Conservation (phyloP, 768 basidiomycete genomes). For the Mycena filopes region DNA sequence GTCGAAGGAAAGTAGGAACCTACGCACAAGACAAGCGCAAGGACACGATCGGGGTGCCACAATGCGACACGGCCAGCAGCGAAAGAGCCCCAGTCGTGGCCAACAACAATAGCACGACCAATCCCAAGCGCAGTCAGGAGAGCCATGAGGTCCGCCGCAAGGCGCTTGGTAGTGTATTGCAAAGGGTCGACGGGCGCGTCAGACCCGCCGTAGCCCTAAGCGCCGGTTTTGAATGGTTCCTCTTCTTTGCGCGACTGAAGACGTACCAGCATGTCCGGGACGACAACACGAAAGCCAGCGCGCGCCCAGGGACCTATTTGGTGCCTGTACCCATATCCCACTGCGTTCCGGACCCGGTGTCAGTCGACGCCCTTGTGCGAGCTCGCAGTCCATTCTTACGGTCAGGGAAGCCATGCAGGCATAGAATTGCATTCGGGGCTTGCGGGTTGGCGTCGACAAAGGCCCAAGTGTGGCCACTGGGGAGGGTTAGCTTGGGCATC, state of each 20-base stretch:
- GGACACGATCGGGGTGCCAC: slow-evolving; percentile 74
- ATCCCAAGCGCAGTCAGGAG: slow-evolving; percentile 68
- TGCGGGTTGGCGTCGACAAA: slow-evolving; percentile 42
- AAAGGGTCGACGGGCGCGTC: slow-evolving; percentile 66
- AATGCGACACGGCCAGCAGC: slow-evolving; percentile 74
- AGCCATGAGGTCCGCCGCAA: slow-evolving; percentile 72
- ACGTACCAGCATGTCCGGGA: slow-evolving; percentile 58
- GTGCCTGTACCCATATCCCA: slow-evolving; percentile 73
- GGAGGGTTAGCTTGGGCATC: slow-evolving; percentile 18
- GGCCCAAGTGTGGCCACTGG: slow-evolving; percentile 30
- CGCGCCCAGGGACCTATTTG: slow-evolving; percentile 79
- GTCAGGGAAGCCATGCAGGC: slow-evolving; percentile 87
- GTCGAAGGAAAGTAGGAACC: background rate
- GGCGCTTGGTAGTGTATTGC: slow-evolving; percentile 68
- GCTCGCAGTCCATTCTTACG: slow-evolving; percentile 49
- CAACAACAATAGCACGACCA: slow-evolving; percentile 70
- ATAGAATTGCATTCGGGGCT: slow-evolving; percentile 66
- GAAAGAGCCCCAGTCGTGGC: slow-evolving; percentile 85
- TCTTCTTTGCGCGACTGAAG: too few relatives aligned
- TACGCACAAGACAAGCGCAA: slow-evolving; percentile 69
- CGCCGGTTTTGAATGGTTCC: slow-evolving; percentile 16
- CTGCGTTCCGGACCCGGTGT: too few relatives aligned
- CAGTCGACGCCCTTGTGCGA: too few relatives aligned
- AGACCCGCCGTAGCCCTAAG: slow-evolving; percentile 72
- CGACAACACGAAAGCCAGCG: slow-evolving; percentile 71